A percentile compares a stretch with the other conserved stretches of the same genome.
These are phyloP conservation scores for Penicillium sp. DNA, from an alignment of 2,329 filamentous ascomycete genomes.

Conservation along the genomic window DNA sequence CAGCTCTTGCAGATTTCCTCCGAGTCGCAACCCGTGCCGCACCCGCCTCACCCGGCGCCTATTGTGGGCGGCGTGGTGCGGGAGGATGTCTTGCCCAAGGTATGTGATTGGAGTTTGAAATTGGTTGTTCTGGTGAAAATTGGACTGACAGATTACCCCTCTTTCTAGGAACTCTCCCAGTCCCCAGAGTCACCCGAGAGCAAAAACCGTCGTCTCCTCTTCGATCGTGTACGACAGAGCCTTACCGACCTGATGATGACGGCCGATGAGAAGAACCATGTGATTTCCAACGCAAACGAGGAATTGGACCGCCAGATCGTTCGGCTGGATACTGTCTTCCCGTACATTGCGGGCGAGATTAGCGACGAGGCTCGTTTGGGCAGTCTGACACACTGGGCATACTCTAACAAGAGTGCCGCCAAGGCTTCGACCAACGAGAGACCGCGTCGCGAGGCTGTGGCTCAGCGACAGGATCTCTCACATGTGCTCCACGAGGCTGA, in stretches of 20 bases:
- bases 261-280: conserved; percentile 96
- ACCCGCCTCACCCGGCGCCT: conserved; percentile 44
- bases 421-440: conserved; percentile 69
- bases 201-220: conserved; percentile 67
- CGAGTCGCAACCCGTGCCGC: conserved; percentile 42
- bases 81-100: conserved; percentile 41
- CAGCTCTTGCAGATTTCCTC: conserved; percentile 65
- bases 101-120: conserved; percentile 27
- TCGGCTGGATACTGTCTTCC: conserved; percentile 85
- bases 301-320: conserved; percentile 82
- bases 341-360: conserved; percentile 84
- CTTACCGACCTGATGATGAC: conserved; percentile 86
- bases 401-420: conserved; percentile 74
- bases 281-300: conserved; percentile 90
- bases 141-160: conserved; percentile 16
- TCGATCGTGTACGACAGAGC: conserved; percentile 76
- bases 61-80: conserved; percentile 43
- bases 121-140: neutral
- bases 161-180: conserved; percentile 37
- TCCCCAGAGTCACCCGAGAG: conserved; percentile 44
- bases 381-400: conserved; percentile 93
- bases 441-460: conserved; percentile 77
- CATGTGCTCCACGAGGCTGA: conserved; percentile 81
- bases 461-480: conserved; percentile 67
- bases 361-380: conserved; percentile 94